These are phyloP conservation scores for Didymella keratinophila DNA, from an alignment of 2,329 filamentous ascomycete genomes.

Conservation along the genomic window DNA sequence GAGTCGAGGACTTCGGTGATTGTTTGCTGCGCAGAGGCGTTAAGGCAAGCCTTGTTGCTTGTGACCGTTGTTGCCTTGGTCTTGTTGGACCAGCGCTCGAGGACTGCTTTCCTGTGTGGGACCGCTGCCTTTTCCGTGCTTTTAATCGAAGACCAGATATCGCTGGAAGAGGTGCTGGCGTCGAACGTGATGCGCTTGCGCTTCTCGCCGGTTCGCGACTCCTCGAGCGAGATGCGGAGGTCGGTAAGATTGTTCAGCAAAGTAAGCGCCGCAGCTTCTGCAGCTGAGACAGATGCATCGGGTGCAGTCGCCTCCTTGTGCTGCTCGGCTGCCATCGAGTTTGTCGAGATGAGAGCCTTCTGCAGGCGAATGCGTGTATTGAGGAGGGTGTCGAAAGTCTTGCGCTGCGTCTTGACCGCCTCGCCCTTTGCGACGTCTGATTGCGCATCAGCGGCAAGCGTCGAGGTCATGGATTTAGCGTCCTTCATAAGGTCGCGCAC, in stretches of 20 bases:
- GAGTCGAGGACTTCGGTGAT: slow-evolving; percentile 73
- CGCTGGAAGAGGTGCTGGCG: slow-evolving; percentile 64
- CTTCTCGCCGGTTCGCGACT: slow-evolving; percentile 66
- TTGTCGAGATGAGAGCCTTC: slow-evolving; percentile 84
- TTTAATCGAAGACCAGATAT: slow-evolving; percentile 77
- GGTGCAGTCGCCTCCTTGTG: slow-evolving; percentile 51
- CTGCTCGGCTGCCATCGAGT: slow-evolving; percentile 60
- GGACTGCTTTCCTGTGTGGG: slow-evolving; percentile 70
- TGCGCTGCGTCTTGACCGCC: slow-evolving; percentile 85
- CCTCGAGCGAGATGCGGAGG: slow-evolving; percentile 68
- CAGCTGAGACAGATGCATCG: slow-evolving; percentile 69
- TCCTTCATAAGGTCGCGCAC: slow-evolving; percentile 75
- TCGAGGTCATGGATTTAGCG: slow-evolving; percentile 67
- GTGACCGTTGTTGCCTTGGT: slow-evolving; percentile 69
- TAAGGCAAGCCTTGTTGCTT: slow-evolving; percentile 63
- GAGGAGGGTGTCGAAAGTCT: slow-evolving; percentile 84
- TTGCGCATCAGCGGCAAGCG: slow-evolving; percentile 71
- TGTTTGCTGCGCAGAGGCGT: slow-evolving; percentile 65
- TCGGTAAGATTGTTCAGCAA: slow-evolving; percentile 83
- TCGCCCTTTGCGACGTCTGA: slow-evolving; percentile 84
- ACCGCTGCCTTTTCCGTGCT: slow-evolving; percentile 67
- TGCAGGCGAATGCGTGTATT: slow-evolving; percentile 93
- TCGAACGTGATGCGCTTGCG: slow-evolving; percentile 62
- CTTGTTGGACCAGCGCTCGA: slow-evolving; percentile 92
- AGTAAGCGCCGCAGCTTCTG: slow-evolving; percentile 83